Conservation (phyloP, 2,329 filamentous ascomycete genomes). For the Pestalotiopsis fici region DNA sequence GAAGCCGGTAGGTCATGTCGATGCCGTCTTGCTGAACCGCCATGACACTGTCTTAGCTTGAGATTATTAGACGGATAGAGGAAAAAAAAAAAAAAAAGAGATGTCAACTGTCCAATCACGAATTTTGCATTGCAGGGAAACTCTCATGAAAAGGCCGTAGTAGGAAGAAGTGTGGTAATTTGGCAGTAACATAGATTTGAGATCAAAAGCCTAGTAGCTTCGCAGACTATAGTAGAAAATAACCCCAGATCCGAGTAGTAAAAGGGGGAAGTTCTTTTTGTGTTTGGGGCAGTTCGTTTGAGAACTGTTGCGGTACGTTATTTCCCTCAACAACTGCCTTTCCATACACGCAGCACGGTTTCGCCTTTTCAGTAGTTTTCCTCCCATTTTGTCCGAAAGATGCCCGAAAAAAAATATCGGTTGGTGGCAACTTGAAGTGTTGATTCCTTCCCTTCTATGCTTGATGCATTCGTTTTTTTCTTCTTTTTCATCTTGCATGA, state of each 20-base stretch:
- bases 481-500: not conserved
- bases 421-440: not conserved
- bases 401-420: not conserved
- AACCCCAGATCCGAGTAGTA: not conserved
- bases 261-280: not conserved
- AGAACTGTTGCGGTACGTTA: not conserved
- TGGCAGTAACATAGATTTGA: not conserved
- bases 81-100: not conserved
- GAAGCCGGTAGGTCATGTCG: not conserved
- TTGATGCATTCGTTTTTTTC: not conserved
- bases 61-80: not conserved
- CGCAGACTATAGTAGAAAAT: not conserved
- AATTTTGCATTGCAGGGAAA: not conserved
- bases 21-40: not conserved
- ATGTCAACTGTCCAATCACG: not conserved
- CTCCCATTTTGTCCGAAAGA: not conserved
- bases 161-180: not conserved
- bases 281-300: not conserved
- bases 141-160: not conserved
- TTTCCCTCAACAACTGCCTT: not conserved
- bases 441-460: not conserved
- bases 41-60: not conserved
- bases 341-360: not conserved
- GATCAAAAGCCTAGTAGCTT: constrained; percentile 5
- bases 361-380: not conserved